Percentiles rank a stretch among this genome's conserved stretches.
Evolutionary conservation across 2,329 filamentous ascomycete genomes (phyloP).

Genomic region (Lecanosticta acicola): DNA sequence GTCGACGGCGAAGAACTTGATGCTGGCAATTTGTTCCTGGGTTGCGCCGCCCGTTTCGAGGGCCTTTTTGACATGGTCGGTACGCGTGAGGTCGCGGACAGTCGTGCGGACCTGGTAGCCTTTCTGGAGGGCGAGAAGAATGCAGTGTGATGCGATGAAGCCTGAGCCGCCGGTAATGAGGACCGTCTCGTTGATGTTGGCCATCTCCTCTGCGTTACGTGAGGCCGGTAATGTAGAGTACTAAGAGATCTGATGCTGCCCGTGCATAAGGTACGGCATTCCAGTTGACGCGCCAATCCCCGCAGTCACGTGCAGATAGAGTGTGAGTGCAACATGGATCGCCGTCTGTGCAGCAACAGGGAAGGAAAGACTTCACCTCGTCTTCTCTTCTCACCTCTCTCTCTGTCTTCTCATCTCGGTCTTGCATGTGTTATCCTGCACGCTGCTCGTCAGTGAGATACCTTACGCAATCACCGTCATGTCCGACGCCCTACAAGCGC

Average conservation of each 20-base stretch:
- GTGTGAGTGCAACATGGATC: neutral
- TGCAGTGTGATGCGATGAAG: conserved; percentile 35
- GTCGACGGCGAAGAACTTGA: conserved; percentile 28
- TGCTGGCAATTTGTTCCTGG: conserved; percentile 12
- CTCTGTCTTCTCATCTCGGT: too few relatives aligned
- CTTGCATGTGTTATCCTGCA: too few relatives aligned
- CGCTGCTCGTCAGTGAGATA: too few relatives aligned
- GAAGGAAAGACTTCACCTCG: neutral
- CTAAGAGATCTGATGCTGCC: too few relatives aligned
- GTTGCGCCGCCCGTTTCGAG: conserved; percentile 22
- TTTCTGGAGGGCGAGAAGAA: conserved; percentile 23
- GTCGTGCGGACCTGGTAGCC: conserved; percentile 32
- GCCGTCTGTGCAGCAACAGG: neutral
- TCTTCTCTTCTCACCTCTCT: neutral
- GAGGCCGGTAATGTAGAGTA: too few relatives aligned
- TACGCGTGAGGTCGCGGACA: conserved; percentile 22
- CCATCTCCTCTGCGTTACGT: neutral
- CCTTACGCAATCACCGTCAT: too few relatives aligned
- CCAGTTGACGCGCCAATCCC: too few relatives aligned
- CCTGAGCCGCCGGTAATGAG: conserved; percentile 49
- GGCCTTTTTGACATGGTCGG: conserved; percentile 20
- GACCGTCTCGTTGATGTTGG: conserved; percentile 1
- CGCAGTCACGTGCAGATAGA: neutral
- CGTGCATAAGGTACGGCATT: too few relatives aligned
- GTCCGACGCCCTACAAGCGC: neutral